Conservation (phyloP, 768 basidiomycete species). For the Calocera cornea region DNA sequence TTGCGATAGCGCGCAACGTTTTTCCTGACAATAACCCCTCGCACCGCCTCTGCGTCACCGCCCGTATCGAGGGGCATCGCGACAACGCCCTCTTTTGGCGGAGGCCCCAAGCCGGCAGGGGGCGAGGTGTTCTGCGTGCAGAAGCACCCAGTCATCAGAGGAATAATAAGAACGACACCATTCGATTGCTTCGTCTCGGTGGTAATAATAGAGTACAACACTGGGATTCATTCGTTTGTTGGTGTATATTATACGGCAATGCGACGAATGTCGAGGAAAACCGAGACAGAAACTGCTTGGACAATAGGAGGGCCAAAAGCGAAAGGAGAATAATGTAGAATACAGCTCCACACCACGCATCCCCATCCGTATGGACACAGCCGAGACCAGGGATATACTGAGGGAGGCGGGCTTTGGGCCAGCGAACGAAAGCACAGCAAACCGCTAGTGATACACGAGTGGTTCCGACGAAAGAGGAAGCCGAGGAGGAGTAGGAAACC, state of each 20-base stretch:
- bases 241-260: not conserved
- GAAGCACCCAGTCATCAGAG: not conserved
- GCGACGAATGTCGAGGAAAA: too few relatives aligned
- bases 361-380: slow-evolving; percentile 4
- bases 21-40: slow-evolving; percentile 6
- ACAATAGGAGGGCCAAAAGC: not conserved
- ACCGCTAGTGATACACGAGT: slow-evolving; percentile 5
- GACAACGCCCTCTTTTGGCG: not conserved
- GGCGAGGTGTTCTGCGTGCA: not conserved
- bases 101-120: not conserved
- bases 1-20: not conserved
- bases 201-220: not conserved
- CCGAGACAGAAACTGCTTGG: not conserved
- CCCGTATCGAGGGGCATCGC: not conserved
- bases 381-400: not conserved
- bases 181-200: not conserved
- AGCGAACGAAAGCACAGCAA: slow-evolving; percentile 2
- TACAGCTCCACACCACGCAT: not conserved
- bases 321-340: not conserved
- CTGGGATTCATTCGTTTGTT: not conserved
- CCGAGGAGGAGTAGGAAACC: not conserved
- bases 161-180: not conserved
- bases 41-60: not conserved
- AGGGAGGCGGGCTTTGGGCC: not conserved
- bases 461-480: not conserved